Conservation (phyloP, 768 basidiomycete species). For the Termitomyces sp. region DNA sequence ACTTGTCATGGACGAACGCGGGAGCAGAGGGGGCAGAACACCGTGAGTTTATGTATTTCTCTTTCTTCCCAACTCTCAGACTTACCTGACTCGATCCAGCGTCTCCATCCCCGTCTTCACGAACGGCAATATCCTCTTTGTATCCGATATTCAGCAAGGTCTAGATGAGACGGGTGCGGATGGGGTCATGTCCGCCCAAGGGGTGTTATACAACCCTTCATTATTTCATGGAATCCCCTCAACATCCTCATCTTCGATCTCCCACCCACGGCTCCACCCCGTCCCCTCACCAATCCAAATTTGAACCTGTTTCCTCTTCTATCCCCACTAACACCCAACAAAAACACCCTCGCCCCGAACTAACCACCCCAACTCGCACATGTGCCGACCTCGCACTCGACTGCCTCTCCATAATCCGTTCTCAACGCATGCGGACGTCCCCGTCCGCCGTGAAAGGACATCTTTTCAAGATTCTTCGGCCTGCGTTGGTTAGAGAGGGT, state of each 20-base stretch:
- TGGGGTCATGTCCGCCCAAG: conserved; percentile 94
- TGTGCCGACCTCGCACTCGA: conserved; percentile 69
- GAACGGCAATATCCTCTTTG: conserved; percentile 93
- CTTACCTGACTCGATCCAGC: conserved; percentile 26
- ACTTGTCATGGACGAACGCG: conserved; percentile 90
- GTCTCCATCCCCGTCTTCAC: conserved; percentile 94
- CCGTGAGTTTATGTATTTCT: conserved; percentile 33
- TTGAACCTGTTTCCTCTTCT: not conserved
- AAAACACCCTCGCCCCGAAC: not conserved
- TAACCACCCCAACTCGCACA: conserved; percentile 51
- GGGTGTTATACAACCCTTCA: conserved; percentile 89
- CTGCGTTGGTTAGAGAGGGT: conserved; percentile 57
- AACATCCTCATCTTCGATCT: not conserved
- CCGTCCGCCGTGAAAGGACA: conserved; percentile 81
- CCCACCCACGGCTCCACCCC: conserved; percentile 10
- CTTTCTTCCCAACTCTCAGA: conserved; percentile 33
- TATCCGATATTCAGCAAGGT: conserved; percentile 78
- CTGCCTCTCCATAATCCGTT: conserved; percentile 77
- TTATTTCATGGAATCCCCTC: conserved; percentile 48
- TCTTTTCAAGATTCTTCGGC: conserved; percentile 88
- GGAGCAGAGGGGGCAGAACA: conserved; percentile 86
- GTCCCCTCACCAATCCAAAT: too few relatives aligned
- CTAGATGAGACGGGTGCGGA: conserved; percentile 84
- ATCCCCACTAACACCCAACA: not conserved
- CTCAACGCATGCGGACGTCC: conserved; percentile 63